Evolutionary conservation across 2,329 filamentous ascomycete species (phyloP).

Genomic region (Ilyonectria mors-panacis): DNA sequence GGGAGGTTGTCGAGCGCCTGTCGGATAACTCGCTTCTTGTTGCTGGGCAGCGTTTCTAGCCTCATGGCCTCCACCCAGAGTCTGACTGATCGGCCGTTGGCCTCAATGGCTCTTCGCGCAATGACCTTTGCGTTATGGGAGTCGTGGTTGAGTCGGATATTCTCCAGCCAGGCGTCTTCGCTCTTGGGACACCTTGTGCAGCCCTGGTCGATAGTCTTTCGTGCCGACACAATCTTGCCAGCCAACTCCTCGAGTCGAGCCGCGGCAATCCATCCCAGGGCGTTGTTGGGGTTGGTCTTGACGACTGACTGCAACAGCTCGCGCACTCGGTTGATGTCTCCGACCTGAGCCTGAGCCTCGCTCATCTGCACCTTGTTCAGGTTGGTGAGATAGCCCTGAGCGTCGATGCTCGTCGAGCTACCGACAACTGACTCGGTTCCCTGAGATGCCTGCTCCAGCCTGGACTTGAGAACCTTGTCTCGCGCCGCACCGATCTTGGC

Average conservation of each 20-base stretch:
- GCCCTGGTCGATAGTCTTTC: conserved; percentile 89
- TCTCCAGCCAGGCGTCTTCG: conserved; percentile 96
- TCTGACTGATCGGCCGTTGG: conserved; percentile 88
- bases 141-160: conserved; percentile 89
- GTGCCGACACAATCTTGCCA: conserved; percentile 90
- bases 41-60: conserved; percentile 83
- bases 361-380: conserved; percentile 85
- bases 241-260: conserved; percentile 93
- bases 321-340: conserved; percentile 94
- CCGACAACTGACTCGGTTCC: conserved; percentile 78
- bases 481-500: conserved; percentile 96
- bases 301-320: conserved; percentile 96
- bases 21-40: conserved; percentile 93
- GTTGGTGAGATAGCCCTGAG: conserved; percentile 95
- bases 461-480: conserved; percentile 96
- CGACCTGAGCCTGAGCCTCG: conserved; percentile 86
- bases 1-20: conserved; percentile 94
- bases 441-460: conserved; percentile 89
- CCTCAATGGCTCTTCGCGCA: conserved; percentile 91
- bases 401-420: conserved; percentile 91
- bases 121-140: conserved; percentile 96
- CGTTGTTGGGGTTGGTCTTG: conserved; percentile 95
- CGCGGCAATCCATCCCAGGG: conserved; percentile 95
- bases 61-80: conserved; percentile 98
- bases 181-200: conserved; percentile 94